phyloP scores from a whole-genome alignment of 164 flowering plant species.

The Pachysandra terminalis region DNA sequence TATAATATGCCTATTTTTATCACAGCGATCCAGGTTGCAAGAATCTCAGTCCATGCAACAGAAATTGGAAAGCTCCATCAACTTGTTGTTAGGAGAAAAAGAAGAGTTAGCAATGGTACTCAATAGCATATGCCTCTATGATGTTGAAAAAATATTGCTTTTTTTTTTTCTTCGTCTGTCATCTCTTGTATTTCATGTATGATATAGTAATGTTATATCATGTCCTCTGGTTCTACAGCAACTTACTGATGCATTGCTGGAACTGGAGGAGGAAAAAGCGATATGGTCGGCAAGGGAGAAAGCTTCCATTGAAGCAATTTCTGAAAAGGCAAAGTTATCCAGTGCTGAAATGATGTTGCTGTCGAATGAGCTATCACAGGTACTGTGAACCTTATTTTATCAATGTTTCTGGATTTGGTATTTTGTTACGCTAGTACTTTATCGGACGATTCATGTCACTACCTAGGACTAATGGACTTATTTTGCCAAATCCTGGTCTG shows the following conservation, averaged over 20 bases:
- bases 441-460: too few relatives aligned
- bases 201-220: conserved; percentile 3
- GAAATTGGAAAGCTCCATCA: conserved; percentile 39
- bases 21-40: conserved; percentile 46
- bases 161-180: background rate
- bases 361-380: conserved; percentile 54
- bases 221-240: conserved; percentile 42
- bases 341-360: conserved; percentile 42
- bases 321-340: conserved; percentile 44
- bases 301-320: conserved; percentile 54
- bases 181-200: background rate
- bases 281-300: conserved; percentile 81
- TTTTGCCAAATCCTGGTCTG: too few relatives aligned
- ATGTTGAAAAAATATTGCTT: background rate
- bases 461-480: too few relatives aligned
- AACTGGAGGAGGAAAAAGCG: conserved; percentile 85
- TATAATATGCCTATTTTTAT: background rate
- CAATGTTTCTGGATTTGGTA: background rate
- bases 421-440: too few relatives aligned
- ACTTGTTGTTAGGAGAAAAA: conserved; percentile 54
- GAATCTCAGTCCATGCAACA: conserved; percentile 40
- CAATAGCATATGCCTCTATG: background rate
- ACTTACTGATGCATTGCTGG: conserved; percentile 76
- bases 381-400: conserved; percentile 18
- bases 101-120: conserved; percentile 89